phyloP scores from a whole-genome alignment of 2,329 filamentous ascomycete species.

The Xylaria sp. region DNA sequence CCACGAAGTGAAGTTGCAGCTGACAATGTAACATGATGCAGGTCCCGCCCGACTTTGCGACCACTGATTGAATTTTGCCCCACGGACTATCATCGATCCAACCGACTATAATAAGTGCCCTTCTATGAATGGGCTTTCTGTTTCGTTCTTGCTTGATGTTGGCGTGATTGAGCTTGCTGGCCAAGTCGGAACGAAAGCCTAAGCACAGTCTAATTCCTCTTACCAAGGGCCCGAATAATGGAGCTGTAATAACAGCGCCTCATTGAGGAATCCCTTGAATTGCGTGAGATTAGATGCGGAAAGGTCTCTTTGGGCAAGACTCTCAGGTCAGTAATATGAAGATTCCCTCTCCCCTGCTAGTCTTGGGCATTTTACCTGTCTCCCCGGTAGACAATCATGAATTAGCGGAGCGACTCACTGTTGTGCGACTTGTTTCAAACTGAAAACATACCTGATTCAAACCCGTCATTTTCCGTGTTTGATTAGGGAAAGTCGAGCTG shows the following conservation, averaged over 20 bases:
- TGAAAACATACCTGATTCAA: constrained; percentile 35
- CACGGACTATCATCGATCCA: constrained; percentile 21
- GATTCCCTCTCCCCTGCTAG: not conserved
- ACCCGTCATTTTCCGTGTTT: constrained; percentile 34
- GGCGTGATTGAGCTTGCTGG: constrained; percentile 17
- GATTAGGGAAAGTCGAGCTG: constrained; percentile 26
- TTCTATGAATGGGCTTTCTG: constrained; percentile 18
- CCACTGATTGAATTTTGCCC: constrained; percentile 23
- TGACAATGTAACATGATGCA: constrained; percentile 39
- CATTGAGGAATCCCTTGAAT: constrained; percentile 8
- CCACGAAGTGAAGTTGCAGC: constrained; percentile 30
- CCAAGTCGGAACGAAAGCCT: constrained; percentile 11
- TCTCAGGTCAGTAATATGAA: constrained; percentile 23
- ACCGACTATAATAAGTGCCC: constrained; percentile 28
- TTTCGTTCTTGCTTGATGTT: constrained; percentile 23
- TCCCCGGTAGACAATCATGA: not conserved
- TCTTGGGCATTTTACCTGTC: not conserved
- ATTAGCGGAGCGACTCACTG: constrained; percentile 17
- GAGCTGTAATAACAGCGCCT: constrained; percentile 5
- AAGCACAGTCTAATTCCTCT: constrained; percentile 9
- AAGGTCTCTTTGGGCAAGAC: not conserved
- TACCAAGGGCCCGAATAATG: constrained; percentile 6
- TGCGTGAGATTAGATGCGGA: constrained; percentile 21
- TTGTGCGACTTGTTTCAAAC: constrained; percentile 37
- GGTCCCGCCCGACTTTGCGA: constrained; percentile 30